Base-by-base conservation (phyloP, 345 rosid species). In the Aethionema arabicum region DNA sequence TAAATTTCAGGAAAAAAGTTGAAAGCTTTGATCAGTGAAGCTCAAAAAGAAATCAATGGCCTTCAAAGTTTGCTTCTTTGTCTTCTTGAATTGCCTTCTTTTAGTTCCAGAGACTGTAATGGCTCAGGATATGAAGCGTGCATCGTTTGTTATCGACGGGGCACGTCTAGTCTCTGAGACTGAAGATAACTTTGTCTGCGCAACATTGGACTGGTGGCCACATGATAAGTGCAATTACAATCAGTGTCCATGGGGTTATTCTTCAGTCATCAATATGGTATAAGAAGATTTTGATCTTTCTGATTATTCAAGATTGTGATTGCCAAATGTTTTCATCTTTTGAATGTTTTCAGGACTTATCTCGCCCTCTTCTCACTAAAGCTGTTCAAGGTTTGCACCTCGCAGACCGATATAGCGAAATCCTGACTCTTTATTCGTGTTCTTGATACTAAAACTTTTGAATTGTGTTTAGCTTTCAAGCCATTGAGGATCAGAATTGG, bases 191-290 rank as follows among this genome's bases (percentile, higher is more conserved):
- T 93, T 84, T 61, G 61, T 93, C 11, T 93, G 99, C 68, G 97
- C 97, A 31, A 93, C 99, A 45, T 33, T 93, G 58, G 99, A 93
- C 64, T 93, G 99, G 99, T 93, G 99, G 99, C 99, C 99, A 63
- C 96, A 83, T 74, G 96, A 93, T 57, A 93, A 93, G 77, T 93
- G 99, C 66, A 75, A 90, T 77, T 93, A 93, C 75, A 49, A 86
- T 31, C 88, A 83, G 31, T 93, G 99, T 64, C 97, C 99, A 1
- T 93, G 99, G 97, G 85, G 83, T 12, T 74, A 87, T 74, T 67
- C 97, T 51, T 93, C 99, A 38, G 95, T 59, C 6, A 73, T 76
- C 44, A 87, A 87, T 75, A 69, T 93, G 91, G 99, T 84, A 21
- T 21, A 77, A 73, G 82, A 30, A 29, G 4, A 11, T 54, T 60